Percentiles rank a stretch among this genome's conserved stretches.
phyloP scores from a whole-genome alignment of 2,329 filamentous ascomycete species.

The Ophiostoma perfectum region DNA sequence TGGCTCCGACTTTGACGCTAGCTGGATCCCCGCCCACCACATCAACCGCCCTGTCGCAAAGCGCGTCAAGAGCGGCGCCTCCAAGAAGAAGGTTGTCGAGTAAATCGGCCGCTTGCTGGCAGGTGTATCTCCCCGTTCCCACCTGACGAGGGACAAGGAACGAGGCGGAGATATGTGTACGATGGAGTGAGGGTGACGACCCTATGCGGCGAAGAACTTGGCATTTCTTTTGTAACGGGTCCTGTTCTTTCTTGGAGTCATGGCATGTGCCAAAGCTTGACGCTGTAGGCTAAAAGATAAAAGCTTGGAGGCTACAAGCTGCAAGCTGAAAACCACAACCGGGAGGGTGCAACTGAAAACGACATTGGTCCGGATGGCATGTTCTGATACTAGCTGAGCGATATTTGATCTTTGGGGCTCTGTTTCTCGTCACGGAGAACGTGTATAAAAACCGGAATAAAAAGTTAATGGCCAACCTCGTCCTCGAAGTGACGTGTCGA shows the following conservation, averaged over 20 bases:
- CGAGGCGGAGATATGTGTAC: too few relatives aligned
- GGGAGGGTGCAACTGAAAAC: too few relatives aligned
- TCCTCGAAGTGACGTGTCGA: too few relatives aligned
- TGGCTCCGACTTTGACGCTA: constrained; percentile 73
- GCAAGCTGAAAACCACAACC: too few relatives aligned
- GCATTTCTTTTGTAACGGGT: background rate
- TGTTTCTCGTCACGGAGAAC: background rate
- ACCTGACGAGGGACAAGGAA: too few relatives aligned
- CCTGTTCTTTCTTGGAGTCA: background rate
- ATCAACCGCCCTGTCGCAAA: constrained; percentile 75
- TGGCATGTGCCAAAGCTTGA: background rate
- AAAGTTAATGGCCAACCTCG: background rate
- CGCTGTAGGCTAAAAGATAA: background rate
- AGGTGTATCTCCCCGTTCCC: too few relatives aligned
- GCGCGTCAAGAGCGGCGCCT: constrained; percentile 56
- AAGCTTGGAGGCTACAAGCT: background rate
- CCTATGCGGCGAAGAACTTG: background rate
- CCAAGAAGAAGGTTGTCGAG: constrained; percentile 38
- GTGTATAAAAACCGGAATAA: background rate
- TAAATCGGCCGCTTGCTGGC: background rate
- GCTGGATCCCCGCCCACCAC: constrained; percentile 88
- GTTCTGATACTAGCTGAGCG: too few relatives aligned
- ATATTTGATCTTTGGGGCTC: background rate
- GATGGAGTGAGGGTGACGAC: background rate
- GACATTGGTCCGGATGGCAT: too few relatives aligned